Base-by-base conservation (phyloP, 139 green algal species). In the Chlorella vulgaris region DNA sequence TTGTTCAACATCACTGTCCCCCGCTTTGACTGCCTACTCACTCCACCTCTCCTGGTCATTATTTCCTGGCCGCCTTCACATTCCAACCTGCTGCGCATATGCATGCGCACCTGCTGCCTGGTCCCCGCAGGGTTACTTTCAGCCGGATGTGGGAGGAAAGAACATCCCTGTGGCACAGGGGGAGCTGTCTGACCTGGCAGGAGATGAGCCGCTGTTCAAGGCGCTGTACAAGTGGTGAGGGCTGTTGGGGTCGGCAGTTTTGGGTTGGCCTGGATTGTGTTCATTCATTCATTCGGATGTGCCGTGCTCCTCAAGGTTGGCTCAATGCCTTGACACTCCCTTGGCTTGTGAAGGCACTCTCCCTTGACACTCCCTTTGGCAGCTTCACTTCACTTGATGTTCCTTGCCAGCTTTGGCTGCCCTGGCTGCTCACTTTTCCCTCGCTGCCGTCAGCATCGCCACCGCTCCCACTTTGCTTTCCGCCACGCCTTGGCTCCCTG, bases 191-290 rank as follows among this genome's bases (percentile, higher is more conserved):
- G 96, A 98, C 82, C 87, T 99, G 55, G 93, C 93, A 21, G 95
- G 94, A 1, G 94, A 96, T 69, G 89, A 97, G 81, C 95, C 96
- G 0, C 89, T 98, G 38, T 98, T 99, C 91, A 96, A 96, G 81
- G 92, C 94, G 8, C 87, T 99, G 40, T 97, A 96, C 83, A 89
- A 96, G 47, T 98, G 94, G 94, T 97, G 81, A 61, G 91, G 69
- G 33, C 67, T 51, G 66, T 18, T 73, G 66, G 8, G 7, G 10
- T 39, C 39, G 40, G 26, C 8, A 39, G 18, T 74, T 36, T 6
- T 69, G 62, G 26, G 6, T n/a, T n/a, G n/a, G n/a, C n/a, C n/a
- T n/a, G n/a, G n/a, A n/a, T n/a, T n/a, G n/a, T n/a, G n/a, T n/a
- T n/a, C n/a, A n/a, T n/a, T n/a, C n/a, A n/a, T n/a, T n/a, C n/a